Percentiles rank a stretch among this genome's conserved stretches.
Evolutionary conservation across 2,329 filamentous ascomycete species (phyloP).

Genomic region (Colletotrichum viniferum): DNA sequence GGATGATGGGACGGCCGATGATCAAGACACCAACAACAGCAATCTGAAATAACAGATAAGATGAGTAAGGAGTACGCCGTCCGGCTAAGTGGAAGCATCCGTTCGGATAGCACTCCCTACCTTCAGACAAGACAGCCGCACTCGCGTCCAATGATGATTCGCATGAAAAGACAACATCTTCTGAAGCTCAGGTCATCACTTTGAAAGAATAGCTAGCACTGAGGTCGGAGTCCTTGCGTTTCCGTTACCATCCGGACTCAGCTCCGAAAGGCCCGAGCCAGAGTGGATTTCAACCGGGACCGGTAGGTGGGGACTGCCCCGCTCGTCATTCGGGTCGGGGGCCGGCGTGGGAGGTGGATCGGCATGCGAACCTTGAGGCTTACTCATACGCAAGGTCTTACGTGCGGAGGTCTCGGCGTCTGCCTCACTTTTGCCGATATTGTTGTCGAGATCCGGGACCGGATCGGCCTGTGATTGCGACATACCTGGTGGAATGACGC

Average conservation of each 20-base stretch:
- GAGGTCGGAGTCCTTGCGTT: background rate
- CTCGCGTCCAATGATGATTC: background rate
- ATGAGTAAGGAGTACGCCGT: background rate
- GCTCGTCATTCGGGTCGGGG: background rate
- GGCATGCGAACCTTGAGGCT: background rate
- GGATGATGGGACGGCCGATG: background rate
- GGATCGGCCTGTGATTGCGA: constrained; percentile 4
- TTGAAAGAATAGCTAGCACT: background rate
- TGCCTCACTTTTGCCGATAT: background rate
- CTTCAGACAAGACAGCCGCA: background rate
- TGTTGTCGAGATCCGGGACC: too few relatives aligned
- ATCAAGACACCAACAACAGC: background rate
- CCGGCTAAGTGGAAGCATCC: background rate
- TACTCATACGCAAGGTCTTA: background rate
- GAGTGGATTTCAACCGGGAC: background rate
- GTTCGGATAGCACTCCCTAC: background rate
- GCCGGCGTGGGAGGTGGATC: background rate
- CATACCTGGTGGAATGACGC: background rate
- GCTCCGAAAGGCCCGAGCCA: background rate
- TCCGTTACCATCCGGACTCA: background rate
- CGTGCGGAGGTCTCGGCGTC: background rate
- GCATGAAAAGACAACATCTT: background rate
- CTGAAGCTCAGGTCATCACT: background rate
- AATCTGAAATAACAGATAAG: background rate
- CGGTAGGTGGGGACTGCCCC: background rate